Evolutionary conservation across 2,329 filamentous ascomycete species (phyloP).

Genomic region (Diaporthe aspalathi): DNA sequence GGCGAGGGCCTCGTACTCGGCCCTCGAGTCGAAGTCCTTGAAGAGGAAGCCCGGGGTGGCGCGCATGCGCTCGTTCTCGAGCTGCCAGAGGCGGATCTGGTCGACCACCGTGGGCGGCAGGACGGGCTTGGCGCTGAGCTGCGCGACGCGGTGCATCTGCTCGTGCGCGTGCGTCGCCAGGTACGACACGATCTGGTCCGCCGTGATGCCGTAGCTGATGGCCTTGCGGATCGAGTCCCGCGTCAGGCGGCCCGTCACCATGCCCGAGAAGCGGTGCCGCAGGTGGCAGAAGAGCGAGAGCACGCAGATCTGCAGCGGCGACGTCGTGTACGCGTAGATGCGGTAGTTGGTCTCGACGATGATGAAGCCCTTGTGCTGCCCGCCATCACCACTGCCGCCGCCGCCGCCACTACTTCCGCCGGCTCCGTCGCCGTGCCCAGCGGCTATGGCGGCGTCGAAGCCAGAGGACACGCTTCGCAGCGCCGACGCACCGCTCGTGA

Average conservation of each 20-base stretch:
- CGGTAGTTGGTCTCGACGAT: slow-evolving; percentile 99
- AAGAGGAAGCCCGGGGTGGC: slow-evolving; percentile 87
- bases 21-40: slow-evolving; percentile 81
- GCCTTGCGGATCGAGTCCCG: slow-evolving; percentile 89
- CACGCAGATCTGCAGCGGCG: slow-evolving; percentile 92
- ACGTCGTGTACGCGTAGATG: slow-evolving; percentile 95
- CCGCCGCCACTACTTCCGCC: slow-evolving; percentile 55
- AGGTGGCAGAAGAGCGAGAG: slow-evolving; percentile 90
- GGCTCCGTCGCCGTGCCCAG: slow-evolving; percentile 70
- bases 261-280: slow-evolving; percentile 90
- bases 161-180: slow-evolving; percentile 93
- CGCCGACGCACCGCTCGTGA: slow-evolving; percentile 79
- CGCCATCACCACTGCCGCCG: slow-evolving; percentile 50
- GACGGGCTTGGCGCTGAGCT: slow-evolving; percentile 71
- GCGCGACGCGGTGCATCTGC: slow-evolving; percentile 81
- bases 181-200: slow-evolving; percentile 95
- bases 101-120: slow-evolving; percentile 96
- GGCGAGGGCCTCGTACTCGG: slow-evolving; percentile 77
- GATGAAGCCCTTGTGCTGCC: slow-evolving; percentile 79
- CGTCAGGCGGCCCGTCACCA: slow-evolving; percentile 91
- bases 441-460: slow-evolving; percentile 72
- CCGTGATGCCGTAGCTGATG: slow-evolving; percentile 90
- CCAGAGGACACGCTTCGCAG: slow-evolving; percentile 77
- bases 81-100: slow-evolving; percentile 97
- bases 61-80: slow-evolving; percentile 95